Percentiles rank a stretch among this genome's conserved stretches.
These are phyloP conservation scores for Suillus weaverae DNA, from an alignment of 768 basidiomycete species.

Conservation along the genomic window DNA sequence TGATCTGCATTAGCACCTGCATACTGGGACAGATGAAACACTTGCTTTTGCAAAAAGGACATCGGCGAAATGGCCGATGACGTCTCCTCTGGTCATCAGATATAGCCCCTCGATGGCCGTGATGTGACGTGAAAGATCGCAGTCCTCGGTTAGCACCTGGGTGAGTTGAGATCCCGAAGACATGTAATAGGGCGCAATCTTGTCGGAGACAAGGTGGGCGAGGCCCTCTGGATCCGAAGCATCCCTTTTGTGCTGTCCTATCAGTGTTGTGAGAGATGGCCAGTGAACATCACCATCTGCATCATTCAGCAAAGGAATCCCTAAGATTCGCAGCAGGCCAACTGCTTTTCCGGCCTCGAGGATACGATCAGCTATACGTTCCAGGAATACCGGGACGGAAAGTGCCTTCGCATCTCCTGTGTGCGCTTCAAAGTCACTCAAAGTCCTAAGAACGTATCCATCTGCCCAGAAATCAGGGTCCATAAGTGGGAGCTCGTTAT, in stretches of 20 bases:
- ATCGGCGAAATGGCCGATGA: constrained; percentile 72
- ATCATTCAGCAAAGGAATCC: constrained; percentile 20
- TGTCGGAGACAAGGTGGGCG: constrained; percentile 62
- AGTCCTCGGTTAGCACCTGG: constrained; percentile 64
- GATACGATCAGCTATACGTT: constrained; percentile 55
- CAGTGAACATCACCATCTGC: constrained; percentile 34
- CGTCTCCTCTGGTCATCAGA: constrained; percentile 77
- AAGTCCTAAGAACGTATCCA: constrained; percentile 60
- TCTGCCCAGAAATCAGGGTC: constrained; percentile 82
- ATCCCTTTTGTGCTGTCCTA: constrained; percentile 29
- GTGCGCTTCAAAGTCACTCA: constrained; percentile 28
- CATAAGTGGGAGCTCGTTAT: constrained; percentile 59
- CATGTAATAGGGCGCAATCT: constrained; percentile 56
- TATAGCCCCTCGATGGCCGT: constrained; percentile 65
- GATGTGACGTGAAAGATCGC: constrained; percentile 63
- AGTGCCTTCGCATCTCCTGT: constrained; percentile 24
- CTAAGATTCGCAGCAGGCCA: constrained; percentile 67
- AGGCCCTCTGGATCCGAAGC: constrained; percentile 63
- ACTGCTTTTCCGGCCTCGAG: constrained; percentile 75
- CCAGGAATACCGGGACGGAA: constrained; percentile 58
- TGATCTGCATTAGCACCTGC: not conserved
- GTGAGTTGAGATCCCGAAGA: constrained; percentile 52
- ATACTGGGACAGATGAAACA: not conserved
- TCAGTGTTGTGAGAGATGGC: constrained; percentile 44
- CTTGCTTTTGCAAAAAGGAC: constrained; percentile 71